A percentile compares a stretch with the other conserved stretches of the same genome.
Evolutionary conservation across 176 grass and related monocot genomes (phyloP).

Genomic region (Eremochloa ophiuroides): DNA sequence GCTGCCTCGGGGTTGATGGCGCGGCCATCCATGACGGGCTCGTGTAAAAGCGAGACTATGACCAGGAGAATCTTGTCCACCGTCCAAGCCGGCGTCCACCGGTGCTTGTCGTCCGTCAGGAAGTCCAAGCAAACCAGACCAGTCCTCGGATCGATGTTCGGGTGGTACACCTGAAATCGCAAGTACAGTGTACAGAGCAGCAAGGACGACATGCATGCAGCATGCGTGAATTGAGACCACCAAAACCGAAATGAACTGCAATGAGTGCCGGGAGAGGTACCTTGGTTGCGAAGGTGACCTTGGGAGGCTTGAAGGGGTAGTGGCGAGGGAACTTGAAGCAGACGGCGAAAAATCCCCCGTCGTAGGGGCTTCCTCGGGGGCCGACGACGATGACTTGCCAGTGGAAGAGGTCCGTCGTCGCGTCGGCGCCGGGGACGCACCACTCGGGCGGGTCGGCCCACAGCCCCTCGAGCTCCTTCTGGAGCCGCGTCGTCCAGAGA

Average conservation of each 20-base stretch:
- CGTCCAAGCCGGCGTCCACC: background rate
- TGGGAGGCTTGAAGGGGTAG: slow-evolving; percentile 5
- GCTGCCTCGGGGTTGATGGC: background rate
- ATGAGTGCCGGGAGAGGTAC: too few relatives aligned
- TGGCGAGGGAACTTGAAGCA: slow-evolving; percentile 1
- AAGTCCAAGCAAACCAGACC: background rate
- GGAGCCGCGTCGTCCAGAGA: background rate
- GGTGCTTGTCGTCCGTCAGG: background rate
- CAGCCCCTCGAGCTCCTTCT: background rate
- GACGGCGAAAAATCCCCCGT: background rate
- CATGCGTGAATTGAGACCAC: background rate
- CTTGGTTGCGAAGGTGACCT: background rate
- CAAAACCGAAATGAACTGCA: background rate
- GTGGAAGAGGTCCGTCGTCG: background rate
- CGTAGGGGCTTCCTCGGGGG: background rate
- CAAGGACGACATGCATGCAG: too few relatives aligned
- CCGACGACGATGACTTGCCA: background rate
- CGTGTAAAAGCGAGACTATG: background rate
- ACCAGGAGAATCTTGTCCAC: background rate
- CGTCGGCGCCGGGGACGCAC: slow-evolving; percentile 5
- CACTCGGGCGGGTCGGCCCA: slow-evolving; percentile 1
- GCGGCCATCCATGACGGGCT: background rate
- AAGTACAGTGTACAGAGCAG: too few relatives aligned
- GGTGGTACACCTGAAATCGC: background rate
- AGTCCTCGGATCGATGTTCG: background rate